Base-by-base conservation (phyloP, 805 yeast species). In the Candida krabiensis region DNA sequence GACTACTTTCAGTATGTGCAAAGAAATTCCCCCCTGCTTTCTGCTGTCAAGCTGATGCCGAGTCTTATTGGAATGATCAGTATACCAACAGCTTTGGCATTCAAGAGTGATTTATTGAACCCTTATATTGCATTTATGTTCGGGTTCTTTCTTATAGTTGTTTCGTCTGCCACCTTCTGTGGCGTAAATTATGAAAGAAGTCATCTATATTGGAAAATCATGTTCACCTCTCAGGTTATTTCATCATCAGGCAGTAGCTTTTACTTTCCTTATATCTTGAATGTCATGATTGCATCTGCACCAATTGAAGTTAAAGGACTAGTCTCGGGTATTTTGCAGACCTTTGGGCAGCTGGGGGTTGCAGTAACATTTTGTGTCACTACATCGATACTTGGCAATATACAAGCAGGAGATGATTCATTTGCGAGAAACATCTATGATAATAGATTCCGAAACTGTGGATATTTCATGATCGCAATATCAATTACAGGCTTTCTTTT, bases 281-380 rank as follows among this genome's bases (percentile, higher is more conserved):
- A 53, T 28, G 50, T 58, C 11, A 45, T 61, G n/a, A 50, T 41
- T 21, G 63, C 29, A 41, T 53, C 29, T 33, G 58, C 71, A 5
- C 73, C 73, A 1, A 35, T 49, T 3, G 61, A 64, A 26, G 46
- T 61, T 19, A 70, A 66, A 36, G 71, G 70, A 7, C 58, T 66
- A 13, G 66, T 64, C 4, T 45, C 64, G 8, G 73, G 71, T 3
- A 38, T 66, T 4, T 41, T 55, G 22, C 63, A 58, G 41, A 63
- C 71, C 1, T 43, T 52, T 25, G 62, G 59, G 2, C 72, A 67
- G 46, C 38, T 66, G n/a, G 66, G 65, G 2, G 44, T 51, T 19
- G 52, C 63, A 27, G 27, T 64, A 19, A 52, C 57, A 2, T 50
- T 56, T 30, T 58, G 66, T 8, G 41, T 60, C 3, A 21, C 52